phyloP scores from a whole-genome alignment of 2,329 filamentous ascomycete species.

The Botrytis elliptica region DNA sequence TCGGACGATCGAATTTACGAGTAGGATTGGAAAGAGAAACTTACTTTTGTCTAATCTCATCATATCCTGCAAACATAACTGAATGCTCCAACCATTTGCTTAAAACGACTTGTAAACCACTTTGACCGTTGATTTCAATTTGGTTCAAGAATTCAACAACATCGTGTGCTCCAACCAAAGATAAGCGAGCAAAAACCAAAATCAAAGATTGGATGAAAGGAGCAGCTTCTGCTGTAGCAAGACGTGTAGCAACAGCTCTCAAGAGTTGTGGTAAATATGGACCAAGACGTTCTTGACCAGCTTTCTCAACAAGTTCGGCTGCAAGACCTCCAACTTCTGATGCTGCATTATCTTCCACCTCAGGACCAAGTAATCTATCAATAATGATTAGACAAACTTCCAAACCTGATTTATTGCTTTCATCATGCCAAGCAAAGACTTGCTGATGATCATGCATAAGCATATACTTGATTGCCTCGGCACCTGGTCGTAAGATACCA shows the following conservation, averaged over 20 bases:
- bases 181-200: conserved; percentile 88
- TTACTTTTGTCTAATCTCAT: conserved; percentile 95
- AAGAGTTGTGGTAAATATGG: conserved; percentile 87
- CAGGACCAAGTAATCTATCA: conserved; percentile 79
- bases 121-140: conserved; percentile 75
- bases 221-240: conserved; percentile 79
- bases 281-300: conserved; percentile 84
- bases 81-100: conserved; percentile 98
- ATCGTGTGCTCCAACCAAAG: conserved; percentile 79
- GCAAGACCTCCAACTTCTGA: conserved; percentile 95
- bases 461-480: conserved; percentile 84
- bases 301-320: conserved; percentile 92
- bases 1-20: background rate
- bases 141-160: conserved; percentile 89
- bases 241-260: conserved; percentile 79
- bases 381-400: conserved; percentile 90
- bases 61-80: conserved; percentile 94
- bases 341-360: conserved; percentile 88
- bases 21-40: conserved; percentile 37
- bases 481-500: conserved; percentile 82
- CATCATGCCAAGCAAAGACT: conserved; percentile 82
- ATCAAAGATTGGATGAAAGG: conserved; percentile 95
- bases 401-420: conserved; percentile 75
- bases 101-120: conserved; percentile 83
- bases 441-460: conserved; percentile 87